Percentiles rank a stretch among this genome's conserved stretches.
phyloP scores from a whole-genome alignment of 768 basidiomycete genomes.

The Leccinellum albellum region DNA sequence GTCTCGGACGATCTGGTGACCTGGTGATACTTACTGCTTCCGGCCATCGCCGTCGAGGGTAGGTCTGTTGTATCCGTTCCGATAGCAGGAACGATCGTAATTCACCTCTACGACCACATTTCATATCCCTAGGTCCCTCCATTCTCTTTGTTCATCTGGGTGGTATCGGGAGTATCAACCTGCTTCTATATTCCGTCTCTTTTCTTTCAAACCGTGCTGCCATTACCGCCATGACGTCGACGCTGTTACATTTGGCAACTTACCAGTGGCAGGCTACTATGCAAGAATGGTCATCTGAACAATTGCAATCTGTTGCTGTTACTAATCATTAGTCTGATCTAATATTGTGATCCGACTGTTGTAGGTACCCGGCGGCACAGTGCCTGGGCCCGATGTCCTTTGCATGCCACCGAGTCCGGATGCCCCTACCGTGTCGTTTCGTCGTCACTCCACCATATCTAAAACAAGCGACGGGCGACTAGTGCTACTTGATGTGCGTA shows the following conservation, averaged over 20 bases:
- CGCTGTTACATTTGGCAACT: not conserved
- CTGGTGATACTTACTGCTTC: not conserved
- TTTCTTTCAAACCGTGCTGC: constrained; percentile 4
- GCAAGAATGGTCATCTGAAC: not conserved
- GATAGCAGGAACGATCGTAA: not conserved
- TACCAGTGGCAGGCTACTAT: not conserved
- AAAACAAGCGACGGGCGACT: no score
- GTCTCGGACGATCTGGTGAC: no score
- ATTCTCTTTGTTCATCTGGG: not conserved
- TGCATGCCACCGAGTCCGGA: no score
- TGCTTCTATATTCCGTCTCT: not conserved
- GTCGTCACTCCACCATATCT: no score
- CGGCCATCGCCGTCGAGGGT: constrained; percentile 1
- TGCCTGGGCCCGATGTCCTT: no score
- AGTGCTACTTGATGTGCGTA: no score
- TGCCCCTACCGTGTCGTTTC: no score
- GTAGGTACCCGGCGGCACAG: no score
- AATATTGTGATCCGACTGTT: not conserved
- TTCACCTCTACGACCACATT: not conserved
- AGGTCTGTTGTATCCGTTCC: not conserved
- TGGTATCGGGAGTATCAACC: no score
- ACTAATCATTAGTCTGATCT: not conserved
- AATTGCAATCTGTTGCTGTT: not conserved
- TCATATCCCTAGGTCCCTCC: not conserved
- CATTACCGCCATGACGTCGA: not conserved